Conservation (phyloP, 1,284 basidiomycete genomes). For the Hemileia vastatrix region DNA sequence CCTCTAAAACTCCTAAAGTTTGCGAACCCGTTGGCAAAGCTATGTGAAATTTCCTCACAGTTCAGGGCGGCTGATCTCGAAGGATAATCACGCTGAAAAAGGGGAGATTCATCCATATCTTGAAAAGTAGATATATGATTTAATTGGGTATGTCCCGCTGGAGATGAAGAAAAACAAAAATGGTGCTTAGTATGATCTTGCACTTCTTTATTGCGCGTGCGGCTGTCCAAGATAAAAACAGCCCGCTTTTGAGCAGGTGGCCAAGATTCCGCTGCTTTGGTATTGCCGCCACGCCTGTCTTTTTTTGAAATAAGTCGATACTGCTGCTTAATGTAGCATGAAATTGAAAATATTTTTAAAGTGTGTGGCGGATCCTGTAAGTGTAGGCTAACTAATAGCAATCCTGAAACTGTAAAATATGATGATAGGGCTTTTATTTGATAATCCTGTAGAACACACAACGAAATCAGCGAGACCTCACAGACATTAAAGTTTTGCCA, state of each 20-base stretch:
- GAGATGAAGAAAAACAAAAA: background rate
- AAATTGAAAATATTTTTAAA: constrained; percentile 10
- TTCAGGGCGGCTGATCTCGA: background rate
- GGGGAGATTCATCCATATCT: background rate
- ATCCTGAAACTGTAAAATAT: constrained; percentile 17
- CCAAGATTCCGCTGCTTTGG: constrained; percentile 14
- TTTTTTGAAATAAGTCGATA: constrained; percentile 12
- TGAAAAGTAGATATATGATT: background rate
- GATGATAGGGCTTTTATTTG: constrained; percentile 14
- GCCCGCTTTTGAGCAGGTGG: constrained; percentile 7
- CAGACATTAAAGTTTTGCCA: no score
- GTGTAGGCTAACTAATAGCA: constrained; percentile 6
- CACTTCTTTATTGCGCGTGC: background rate
- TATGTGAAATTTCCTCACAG: background rate
- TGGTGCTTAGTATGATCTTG: background rate
- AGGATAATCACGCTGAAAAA: background rate
- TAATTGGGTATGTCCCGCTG: background rate
- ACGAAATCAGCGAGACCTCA: no score
- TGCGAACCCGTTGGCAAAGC: background rate
- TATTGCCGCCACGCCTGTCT: constrained; percentile 9
- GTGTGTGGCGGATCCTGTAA: constrained; percentile 3
- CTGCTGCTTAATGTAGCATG: constrained; percentile 10
- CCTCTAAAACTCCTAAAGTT: background rate
- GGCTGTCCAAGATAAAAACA: constrained; percentile 8
- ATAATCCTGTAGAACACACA: no score